phyloP scores from a whole-genome alignment of 169 alveolate species.

The Besnoitia besnoiti region DNA sequence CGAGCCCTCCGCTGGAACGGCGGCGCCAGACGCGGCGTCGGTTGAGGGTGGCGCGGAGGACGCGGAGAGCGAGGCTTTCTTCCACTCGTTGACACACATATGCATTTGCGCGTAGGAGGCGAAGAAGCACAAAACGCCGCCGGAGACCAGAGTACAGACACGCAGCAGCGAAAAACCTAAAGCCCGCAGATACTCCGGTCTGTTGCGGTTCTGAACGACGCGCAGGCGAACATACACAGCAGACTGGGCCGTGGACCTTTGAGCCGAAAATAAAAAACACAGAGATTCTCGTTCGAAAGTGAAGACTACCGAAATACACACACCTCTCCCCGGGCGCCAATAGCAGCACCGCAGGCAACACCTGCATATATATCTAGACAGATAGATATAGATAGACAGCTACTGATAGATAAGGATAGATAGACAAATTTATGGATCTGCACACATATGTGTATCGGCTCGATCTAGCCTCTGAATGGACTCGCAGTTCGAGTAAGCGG shows the following conservation, averaged over 20 bases:
- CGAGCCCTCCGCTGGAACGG: background rate
- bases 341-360: background rate
- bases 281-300: too few species aligned
- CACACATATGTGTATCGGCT: too few species aligned
- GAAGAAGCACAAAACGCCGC: slow-evolving; percentile 31
- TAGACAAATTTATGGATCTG: background rate
- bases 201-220: background rate
- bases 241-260: too few species aligned
- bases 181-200: slow-evolving; percentile 19
- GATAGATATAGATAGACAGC: background rate
- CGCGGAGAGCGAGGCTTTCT: background rate
- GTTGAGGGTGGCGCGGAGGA: background rate
- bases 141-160: background rate
- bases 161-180: background rate
- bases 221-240: background rate
- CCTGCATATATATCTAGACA: background rate
- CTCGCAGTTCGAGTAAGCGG: background rate
- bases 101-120: slow-evolving; percentile 22
- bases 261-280: too few species aligned
- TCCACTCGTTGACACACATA: background rate
- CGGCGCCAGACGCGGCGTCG: background rate
- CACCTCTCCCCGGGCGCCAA: background rate
- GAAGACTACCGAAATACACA: background rate
- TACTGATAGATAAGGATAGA: background rate
- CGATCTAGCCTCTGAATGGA: too few species aligned